A percentile compares a stretch with the other conserved stretches of the same genome.
phyloP scores from a whole-genome alignment of 306 rosid genomes.

The Cyclanthera cordifolia region DNA sequence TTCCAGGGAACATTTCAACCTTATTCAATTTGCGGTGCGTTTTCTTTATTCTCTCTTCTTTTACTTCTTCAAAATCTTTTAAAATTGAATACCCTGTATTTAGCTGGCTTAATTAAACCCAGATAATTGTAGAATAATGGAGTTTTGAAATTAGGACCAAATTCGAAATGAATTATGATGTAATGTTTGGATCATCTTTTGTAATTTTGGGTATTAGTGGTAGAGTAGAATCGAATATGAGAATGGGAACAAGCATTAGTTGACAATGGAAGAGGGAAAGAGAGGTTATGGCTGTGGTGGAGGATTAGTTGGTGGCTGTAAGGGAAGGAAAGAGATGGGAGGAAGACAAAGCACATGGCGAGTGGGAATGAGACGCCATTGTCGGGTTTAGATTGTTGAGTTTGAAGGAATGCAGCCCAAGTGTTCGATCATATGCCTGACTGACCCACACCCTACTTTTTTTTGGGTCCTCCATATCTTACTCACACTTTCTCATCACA shows the following conservation, averaged over 20 bases:
- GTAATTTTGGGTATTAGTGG: neutral
- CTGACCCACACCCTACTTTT: neutral
- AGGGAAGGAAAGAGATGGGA: slow-evolving; percentile 10
- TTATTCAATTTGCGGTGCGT: neutral
- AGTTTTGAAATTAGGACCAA: neutral
- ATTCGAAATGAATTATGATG: neutral
- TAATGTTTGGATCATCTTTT: neutral
- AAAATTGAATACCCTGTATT: neutral
- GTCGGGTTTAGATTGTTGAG: slow-evolving; percentile 9
- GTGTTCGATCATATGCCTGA: slow-evolving; percentile 5
- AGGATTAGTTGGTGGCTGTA: neutral
- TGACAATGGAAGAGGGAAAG: slow-evolving; percentile 3
- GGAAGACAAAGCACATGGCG: slow-evolving; percentile 6
- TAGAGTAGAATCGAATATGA: slow-evolving; percentile 13
- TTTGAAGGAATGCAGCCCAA: neutral
- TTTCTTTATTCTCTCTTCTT: neutral
- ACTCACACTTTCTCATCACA: slow-evolving; percentile 7
- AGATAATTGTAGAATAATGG: neutral
- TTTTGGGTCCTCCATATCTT: slow-evolving; percentile 9
- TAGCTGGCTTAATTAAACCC: neutral
- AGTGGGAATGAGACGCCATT: slow-evolving; percentile 7
- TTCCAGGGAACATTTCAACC: no score
- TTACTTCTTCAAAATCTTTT: neutral
- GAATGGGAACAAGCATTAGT: neutral
- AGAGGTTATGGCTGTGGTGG: neutral